Base-by-base conservation (phyloP, 345 rosid genomes). In the Bretschneidera sinensis region DNA sequence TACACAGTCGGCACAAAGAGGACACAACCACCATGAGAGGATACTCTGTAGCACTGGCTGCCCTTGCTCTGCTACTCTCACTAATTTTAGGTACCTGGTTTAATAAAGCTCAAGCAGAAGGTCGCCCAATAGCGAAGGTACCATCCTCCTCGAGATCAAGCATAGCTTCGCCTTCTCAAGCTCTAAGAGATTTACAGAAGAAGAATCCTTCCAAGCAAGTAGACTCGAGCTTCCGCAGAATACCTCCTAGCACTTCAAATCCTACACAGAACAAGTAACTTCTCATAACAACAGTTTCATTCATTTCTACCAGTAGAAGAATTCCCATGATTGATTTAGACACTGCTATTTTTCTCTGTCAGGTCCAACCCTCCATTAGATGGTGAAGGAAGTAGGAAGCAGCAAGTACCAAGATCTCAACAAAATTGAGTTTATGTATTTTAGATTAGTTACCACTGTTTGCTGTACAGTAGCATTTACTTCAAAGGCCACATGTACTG, bases 211-310 rank as follows among this genome's bases (percentile, higher is more conserved):
- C 20, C 56, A 24, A 76, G 66, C 51, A 65, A 54, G 69, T 67
- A 4, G 51, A 28, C 20, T 64, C 81, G 0, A 82, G 81, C 74
- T 74, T 76, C 64, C 59, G 77, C 63, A 70, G 34, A 70, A 79
- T 79, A 43, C 87, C 87, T 49, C 84, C 78, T 4, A 79, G 80
- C 67, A 59, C 43, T 28, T 57, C 75, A 2, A 82, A 77, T 54
- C 87, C 83, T 2, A 74, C 48, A 5, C 80, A 82, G 73, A 82
- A 82, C 64, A 78, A 69, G 74, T 78, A 63, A 65, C 57, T 20
- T 33, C 53, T 48, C 48, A 24, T n/a, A n/a, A n/a, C n/a, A n/a
- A n/a, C n/a, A n/a, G n/a, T n/a, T n/a, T n/a, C n/a, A n/a, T n/a
- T n/a, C 22, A 23, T 35, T 47, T 60, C 47, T 47, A 31, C 67